Conservation (phyloP, 805 yeast genomes). For the Yarrowia hollandica region DNA sequence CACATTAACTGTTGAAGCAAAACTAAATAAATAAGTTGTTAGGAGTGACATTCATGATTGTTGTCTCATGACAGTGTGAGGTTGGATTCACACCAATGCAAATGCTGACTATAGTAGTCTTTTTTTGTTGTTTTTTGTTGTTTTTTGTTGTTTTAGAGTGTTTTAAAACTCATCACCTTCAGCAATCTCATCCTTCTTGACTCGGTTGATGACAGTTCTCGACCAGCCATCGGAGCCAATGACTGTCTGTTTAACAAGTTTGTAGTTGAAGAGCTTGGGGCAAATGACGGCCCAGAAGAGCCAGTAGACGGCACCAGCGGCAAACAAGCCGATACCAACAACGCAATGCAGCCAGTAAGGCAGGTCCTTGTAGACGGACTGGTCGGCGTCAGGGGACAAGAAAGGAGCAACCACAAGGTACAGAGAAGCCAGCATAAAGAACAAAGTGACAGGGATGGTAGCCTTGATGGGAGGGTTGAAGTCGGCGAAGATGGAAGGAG, state of each 20-base stretch:
- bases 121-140: not conserved
- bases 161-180: conserved; percentile 6
- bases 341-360: conserved; percentile 83
- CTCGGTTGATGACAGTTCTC: conserved; percentile 11
- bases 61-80: conserved; percentile 7
- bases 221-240: conserved; percentile 31
- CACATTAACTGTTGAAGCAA: conserved; percentile 29
- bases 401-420: conserved; percentile 77
- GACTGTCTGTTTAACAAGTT: conserved; percentile 7
- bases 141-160: not conserved
- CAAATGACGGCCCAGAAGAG: conserved; percentile 57
- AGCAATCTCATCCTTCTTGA: conserved; percentile 9
- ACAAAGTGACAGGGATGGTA: conserved; percentile 58
- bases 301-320: conserved; percentile 65
- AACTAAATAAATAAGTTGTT: conserved; percentile 28
- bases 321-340: conserved; percentile 72
- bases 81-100: conserved; percentile 29
- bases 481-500: conserved; percentile 36
- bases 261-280: conserved; percentile 46
- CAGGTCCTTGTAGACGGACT: conserved; percentile 63
- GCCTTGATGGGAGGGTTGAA: conserved; percentile 78
- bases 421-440: conserved; percentile 64
- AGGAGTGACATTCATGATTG: conserved; percentile 17
- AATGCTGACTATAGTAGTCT: not conserved
- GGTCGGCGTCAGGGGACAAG: conserved; percentile 67